phyloP scores from a whole-genome alignment of 73 alveolate species.

The Paramecium sexaurelia region DNA sequence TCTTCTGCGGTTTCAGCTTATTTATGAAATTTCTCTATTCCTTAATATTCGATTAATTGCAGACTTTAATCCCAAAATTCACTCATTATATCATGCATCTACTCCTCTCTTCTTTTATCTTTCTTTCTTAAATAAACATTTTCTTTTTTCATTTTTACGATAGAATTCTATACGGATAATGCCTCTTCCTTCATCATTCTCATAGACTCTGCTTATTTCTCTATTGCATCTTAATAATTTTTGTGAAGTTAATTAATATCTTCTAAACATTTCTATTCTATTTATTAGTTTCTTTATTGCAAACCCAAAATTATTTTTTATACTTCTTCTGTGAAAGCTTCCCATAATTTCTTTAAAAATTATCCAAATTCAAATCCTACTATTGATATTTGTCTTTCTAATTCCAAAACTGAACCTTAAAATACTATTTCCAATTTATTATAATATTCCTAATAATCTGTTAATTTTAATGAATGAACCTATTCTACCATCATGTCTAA shows the following conservation, averaged over 20 bases:
- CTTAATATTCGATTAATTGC: neutral
- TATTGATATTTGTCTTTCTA: neutral
- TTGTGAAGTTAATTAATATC: neutral
- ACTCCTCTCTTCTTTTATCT: conserved; percentile 33
- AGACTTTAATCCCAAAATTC: neutral
- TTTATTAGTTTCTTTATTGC: neutral
- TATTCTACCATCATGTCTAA: conserved; percentile 40
- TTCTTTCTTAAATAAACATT: conserved; percentile 29
- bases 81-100: neutral
- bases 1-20: neutral
- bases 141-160: neutral
- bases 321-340: neutral
- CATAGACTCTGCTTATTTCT: conserved; percentile 14
- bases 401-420: neutral
- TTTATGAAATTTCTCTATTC: neutral
- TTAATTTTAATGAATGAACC: neutral
- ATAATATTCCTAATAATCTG: conserved; percentile 45
- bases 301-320: conserved; percentile 5
- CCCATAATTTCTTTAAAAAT: conserved; percentile 34
- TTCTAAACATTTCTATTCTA: neutral
- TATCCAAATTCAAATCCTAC: conserved; percentile 37
- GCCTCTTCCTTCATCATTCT: conserved; percentile 22
- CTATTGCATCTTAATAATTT: neutral
- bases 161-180: neutral
- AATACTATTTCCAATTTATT: neutral